A percentile compares a stretch with the other conserved stretches of the same genome.
These are phyloP conservation scores for Rhodocollybia butyracea DNA, from an alignment of 768 basidiomycete genomes.

Conservation along the genomic window DNA sequence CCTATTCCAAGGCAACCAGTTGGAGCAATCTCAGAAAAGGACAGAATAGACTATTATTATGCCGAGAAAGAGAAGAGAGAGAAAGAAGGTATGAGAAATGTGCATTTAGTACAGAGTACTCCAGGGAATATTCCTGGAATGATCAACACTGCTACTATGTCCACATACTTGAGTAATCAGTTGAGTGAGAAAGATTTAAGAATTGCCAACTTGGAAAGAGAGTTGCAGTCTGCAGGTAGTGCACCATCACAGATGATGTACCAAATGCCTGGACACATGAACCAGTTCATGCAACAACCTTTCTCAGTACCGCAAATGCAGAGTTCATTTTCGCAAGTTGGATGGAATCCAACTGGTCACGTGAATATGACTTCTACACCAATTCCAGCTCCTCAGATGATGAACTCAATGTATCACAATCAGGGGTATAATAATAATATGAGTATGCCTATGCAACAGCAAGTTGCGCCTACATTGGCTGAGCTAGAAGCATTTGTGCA, in stretches of 20 bases:
- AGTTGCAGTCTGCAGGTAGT: neutral
- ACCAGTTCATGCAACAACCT: neutral
- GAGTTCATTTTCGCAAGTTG: neutral
- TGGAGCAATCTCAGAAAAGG: neutral
- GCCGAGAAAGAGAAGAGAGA: neutral
- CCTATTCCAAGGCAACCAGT: conserved; percentile 5
- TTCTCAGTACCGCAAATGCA: no score
- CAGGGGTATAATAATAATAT: no score
- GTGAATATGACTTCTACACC: neutral
- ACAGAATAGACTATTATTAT: neutral
- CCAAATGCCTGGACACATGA: neutral
- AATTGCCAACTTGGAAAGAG: neutral
- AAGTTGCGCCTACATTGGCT: no score
- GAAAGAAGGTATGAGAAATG: no score
- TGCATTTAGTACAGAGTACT: neutral
- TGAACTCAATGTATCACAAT: no score
- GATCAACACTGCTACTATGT: neutral
- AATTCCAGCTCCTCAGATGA: neutral
- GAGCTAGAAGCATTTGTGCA: neutral
- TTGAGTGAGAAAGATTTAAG: neutral
- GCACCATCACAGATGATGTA: neutral
- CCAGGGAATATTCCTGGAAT: neutral
- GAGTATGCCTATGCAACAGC: no score
- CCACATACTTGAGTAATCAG: neutral
- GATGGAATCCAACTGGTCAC: neutral